phyloP scores from a whole-genome alignment of 805 yeast species.

The Yamadazyma insecticola region DNA sequence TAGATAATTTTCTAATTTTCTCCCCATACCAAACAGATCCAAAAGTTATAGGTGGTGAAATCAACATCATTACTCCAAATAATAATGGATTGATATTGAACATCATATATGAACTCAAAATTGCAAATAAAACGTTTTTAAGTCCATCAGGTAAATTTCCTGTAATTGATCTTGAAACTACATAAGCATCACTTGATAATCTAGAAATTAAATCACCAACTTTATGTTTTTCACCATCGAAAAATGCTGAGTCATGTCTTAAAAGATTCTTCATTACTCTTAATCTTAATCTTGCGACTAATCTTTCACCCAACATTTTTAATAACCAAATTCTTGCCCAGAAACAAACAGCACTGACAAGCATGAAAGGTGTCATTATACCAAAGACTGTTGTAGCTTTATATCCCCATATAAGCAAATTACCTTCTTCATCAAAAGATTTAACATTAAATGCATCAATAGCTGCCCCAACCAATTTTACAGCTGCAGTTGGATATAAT shows the following conservation, averaged over 20 bases:
- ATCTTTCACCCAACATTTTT: conserved; percentile 38
- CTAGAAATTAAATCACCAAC: conserved; percentile 44
- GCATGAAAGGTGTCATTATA: conserved; percentile 42
- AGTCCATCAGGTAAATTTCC: conserved; percentile 42
- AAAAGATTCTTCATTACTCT: conserved; percentile 39
- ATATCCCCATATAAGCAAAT: conserved; percentile 40
- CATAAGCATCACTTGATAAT: conserved; percentile 42
- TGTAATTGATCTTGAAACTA: conserved; percentile 41
- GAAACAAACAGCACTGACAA: conserved; percentile 38
- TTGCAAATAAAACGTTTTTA: conserved; percentile 38
- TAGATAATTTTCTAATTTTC: conserved; percentile 35
- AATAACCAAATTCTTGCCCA: conserved; percentile 45
- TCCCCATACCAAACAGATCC: conserved; percentile 45
- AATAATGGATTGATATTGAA: conserved; percentile 37
- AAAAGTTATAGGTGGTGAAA: conserved; percentile 42
- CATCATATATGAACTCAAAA: conserved; percentile 42
- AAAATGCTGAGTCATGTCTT: conserved; percentile 39
- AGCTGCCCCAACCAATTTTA: conserved; percentile 39
- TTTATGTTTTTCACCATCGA: conserved; percentile 40
- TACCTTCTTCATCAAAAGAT: conserved; percentile 33
- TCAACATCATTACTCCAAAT: conserved; percentile 40
- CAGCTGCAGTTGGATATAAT: conserved; percentile 40
- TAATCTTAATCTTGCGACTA: conserved; percentile 39
- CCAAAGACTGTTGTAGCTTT: conserved; percentile 37
- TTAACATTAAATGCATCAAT: conserved; percentile 38